These are phyloP conservation scores for Hemisphaericaspora nanyangensis DNA, from an alignment of 805 yeast species.

Conservation along the genomic window DNA sequence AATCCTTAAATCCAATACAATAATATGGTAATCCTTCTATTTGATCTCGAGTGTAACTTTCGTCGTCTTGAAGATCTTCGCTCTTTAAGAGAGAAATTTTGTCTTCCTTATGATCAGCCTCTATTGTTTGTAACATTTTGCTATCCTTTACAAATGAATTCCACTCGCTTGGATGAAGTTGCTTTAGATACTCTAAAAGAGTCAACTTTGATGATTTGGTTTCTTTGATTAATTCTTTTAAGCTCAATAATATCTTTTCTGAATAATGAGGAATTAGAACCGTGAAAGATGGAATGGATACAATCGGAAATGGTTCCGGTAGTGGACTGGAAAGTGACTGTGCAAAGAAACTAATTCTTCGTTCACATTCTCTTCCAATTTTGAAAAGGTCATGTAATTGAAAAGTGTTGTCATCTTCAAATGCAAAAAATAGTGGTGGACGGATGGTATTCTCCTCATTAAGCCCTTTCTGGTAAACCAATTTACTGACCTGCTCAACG, in stretches of 20 bases:
- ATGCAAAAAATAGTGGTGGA: slow-evolving; percentile 45
- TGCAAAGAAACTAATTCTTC: slow-evolving; percentile 52
- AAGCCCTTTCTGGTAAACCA: slow-evolving; percentile 23
- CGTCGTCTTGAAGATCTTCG: slow-evolving; percentile 8
- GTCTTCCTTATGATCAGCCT: slow-evolving; percentile 1
- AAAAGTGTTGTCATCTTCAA: slow-evolving; percentile 43
- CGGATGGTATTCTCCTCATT: slow-evolving; percentile 24
- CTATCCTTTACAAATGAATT: slow-evolving; percentile 73
- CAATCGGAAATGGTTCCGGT: slow-evolving; percentile 46
- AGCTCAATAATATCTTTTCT: slow-evolving; percentile 43
- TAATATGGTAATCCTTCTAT: slow-evolving; percentile 66
- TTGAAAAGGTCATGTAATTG: slow-evolving; percentile 37
- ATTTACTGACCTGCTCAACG: slow-evolving; percentile 36
- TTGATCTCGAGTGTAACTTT: slow-evolving; percentile 29
- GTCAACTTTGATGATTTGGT: slow-evolving; percentile 47
- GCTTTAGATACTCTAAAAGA: slow-evolving; percentile 73
- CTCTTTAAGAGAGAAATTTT: neutral
- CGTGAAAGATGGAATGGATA: slow-evolving; percentile 48
- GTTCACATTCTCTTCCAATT: slow-evolving; percentile 46
- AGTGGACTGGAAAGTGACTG: slow-evolving; percentile 47
- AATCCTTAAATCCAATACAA: slow-evolving; percentile 67
- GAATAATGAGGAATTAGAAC: slow-evolving; percentile 52
- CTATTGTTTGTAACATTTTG: slow-evolving; percentile 26
- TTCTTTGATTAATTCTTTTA: slow-evolving; percentile 46
- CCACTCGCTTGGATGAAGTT: slow-evolving; percentile 76